Conservation (phyloP, 2,329 filamentous ascomycete genomes). For the Parafenestella ontariensis region DNA sequence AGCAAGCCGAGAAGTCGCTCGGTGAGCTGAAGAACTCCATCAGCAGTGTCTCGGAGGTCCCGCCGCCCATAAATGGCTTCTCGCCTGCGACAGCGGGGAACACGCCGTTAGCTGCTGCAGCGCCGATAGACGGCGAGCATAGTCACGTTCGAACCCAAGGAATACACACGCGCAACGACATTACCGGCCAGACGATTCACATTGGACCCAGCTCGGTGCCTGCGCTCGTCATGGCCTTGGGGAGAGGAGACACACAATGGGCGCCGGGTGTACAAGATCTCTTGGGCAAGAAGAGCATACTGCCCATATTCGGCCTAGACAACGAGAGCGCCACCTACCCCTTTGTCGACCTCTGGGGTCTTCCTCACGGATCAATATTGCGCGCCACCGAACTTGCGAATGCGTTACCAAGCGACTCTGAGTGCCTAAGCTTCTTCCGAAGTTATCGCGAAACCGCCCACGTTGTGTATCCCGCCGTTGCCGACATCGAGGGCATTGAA, state of each 20-base stretch:
- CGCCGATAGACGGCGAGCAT: conserved; percentile 46
- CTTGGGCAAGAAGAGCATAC: conserved; percentile 64
- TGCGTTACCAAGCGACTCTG: conserved; percentile 64
- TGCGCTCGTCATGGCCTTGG: conserved; percentile 63
- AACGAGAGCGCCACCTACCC: conserved; percentile 71
- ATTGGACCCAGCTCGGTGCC: conserved; percentile 68
- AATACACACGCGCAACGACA: conserved; percentile 66
- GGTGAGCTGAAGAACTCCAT: conserved; percentile 53
- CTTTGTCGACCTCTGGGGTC: conserved; percentile 69
- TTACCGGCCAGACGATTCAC: conserved; percentile 67
- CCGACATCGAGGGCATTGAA: conserved; percentile 63
- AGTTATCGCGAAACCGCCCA: conserved; percentile 66
- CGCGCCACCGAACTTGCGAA: conserved; percentile 65
- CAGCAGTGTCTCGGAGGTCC: conserved; percentile 46
- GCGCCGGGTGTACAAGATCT: conserved; percentile 62
- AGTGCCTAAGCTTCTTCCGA: conserved; percentile 65
- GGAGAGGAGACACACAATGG: conserved; percentile 54
- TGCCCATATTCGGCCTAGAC: conserved; percentile 68
- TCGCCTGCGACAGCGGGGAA: conserved; percentile 40
- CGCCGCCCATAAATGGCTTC: conserved; percentile 43
- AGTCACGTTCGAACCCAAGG: conserved; percentile 60
- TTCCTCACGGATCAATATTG: conserved; percentile 64
- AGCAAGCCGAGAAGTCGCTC: conserved; percentile 56
- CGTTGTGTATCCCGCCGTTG: conserved; percentile 67
- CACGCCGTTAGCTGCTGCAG: conserved; percentile 43